phyloP scores from a whole-genome alignment of 1,284 basidiomycete species.

The Psilocybe mexicana region DNA sequence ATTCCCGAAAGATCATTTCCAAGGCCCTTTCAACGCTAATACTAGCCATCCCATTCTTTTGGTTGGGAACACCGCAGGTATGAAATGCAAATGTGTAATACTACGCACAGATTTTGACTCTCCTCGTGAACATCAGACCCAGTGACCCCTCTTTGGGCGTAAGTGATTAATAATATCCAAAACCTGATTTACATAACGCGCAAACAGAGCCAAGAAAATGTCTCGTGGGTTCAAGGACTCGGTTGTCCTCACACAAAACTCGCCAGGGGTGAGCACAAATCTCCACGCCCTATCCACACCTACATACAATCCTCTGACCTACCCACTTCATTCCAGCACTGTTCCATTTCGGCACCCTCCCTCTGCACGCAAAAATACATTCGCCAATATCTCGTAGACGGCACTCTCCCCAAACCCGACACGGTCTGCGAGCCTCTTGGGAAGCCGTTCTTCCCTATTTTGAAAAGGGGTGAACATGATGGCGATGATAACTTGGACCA shows the following conservation, averaged over 20 bases:
- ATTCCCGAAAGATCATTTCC: constrained; percentile 32
- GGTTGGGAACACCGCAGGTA: constrained; percentile 43
- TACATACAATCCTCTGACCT: not conserved
- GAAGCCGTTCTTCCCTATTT: constrained; percentile 21
- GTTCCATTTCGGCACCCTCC: constrained; percentile 42
- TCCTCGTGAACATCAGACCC: constrained; percentile 33
- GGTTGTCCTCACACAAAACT: constrained; percentile 27
- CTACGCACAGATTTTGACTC: not conserved
- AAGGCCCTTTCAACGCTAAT: constrained; percentile 36
- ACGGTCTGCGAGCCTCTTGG: constrained; percentile 38
- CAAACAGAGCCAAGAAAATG: constrained; percentile 40
- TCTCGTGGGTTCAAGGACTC: constrained; percentile 32
- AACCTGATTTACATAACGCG: not conserved
- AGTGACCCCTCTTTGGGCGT: constrained; percentile 33
- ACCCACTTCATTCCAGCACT: constrained; percentile 34
- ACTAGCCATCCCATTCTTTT: constrained; percentile 40
- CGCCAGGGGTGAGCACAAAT: constrained; percentile 35
- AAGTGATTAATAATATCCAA: constrained; percentile 6
- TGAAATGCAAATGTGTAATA: not conserved
- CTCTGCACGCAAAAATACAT: constrained; percentile 43
- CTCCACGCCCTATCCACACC: not conserved
- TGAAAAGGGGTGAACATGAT: no score
- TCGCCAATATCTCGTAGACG: constrained; percentile 41
- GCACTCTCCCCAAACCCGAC: constrained; percentile 40
- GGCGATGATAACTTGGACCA: no score